Evolutionary conservation across 164 flowering plant species (phyloP), one percentile per base, ranked within the genome.

Genomic region (Vitis rupestris): DNA sequence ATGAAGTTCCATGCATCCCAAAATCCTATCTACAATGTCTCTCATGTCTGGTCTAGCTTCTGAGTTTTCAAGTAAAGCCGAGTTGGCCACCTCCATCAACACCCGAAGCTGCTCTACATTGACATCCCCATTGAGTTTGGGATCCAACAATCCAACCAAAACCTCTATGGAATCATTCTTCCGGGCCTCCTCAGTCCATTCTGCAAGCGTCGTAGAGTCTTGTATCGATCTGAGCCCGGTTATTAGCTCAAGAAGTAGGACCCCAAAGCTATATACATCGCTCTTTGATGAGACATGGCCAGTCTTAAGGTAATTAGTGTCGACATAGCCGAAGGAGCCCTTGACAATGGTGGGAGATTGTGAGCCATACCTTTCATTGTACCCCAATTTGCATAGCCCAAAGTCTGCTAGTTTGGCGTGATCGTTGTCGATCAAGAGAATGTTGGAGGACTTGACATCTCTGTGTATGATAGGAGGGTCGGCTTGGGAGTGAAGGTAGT

Each of bases 371-470:
- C 31, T 30, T 55, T 74, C 74, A 16, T 71, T 63, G 29, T 23
- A 23, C 27, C 82, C 80, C 29, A 82, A 65, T 63, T 80, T 82
- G 83, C 83, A 82, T 1, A 82, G 71, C 64, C 83, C 85, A 64
- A 82, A 82, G 67, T 82, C 80, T 0, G 79, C 82, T 7, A 82
- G 76, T 52, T 82, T 82, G 31, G 82, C 85, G 12, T 75, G 83
- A 27, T 75, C 54, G 29, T 75, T 56, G 69, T 77, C 74, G 19
- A 73, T 59, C 13, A 79, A 50, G 49, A 77, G 81, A 51, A 80
- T 27, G 70, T 82, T 82, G 4, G 81, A 77, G 49, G 85, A 82
- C 64, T 79, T 82, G 17, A 82, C 65, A 27, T 82, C 85, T 48
- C 82, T 50, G 72, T 79, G 85, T 3, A 78, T 78, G 50, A 82